Base-by-base conservation (phyloP, 768 basidiomycete genomes). In the Tulasnella sp. region DNA sequence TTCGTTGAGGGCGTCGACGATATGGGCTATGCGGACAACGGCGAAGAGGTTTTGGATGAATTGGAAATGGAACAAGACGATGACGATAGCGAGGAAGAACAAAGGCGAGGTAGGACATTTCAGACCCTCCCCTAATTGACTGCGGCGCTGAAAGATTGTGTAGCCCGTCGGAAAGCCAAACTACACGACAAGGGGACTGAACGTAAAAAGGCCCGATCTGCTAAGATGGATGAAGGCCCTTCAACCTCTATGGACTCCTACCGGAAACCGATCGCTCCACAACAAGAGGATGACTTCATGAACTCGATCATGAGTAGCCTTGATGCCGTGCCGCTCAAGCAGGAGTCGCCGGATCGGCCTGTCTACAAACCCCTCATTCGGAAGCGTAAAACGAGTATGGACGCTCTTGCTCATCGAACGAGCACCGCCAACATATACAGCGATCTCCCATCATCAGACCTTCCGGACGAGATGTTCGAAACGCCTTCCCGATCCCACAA, bases 1-100 rank as follows among this genome's bases (percentile, higher is more conserved):
- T 99, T 99, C 63, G 89, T 98, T 19, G 85, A 87, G 38, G 96
- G 98, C 67, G 96, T 98, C 73, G 92, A 92, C 26, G 80, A 86
- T 0, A 79, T 76, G 13, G 96, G 91, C 4, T 98, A 99, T 67
- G 84, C 86, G 70, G 96, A 99, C 74, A 90, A 96, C 68, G 96
- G 96, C 3, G 85, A 92, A 83, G 96, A 98, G 61, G 93, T 95
- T 67, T 97, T 90, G 85, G 80, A 79, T 30, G 79, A 77, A 26
- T 29, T 47, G 27, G 56, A 51, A 10, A 50, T 63, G 38, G 64
- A 65, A 11, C 62, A 65, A 24, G 68, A 65, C 50, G 70, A 71
- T 13, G 79, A 75, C 8, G 76, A 78, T 27, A 71, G 69, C 54
- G 77, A 80, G n/a, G 79, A 78, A 27, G 77, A 78, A 5, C 79